Conservation (phyloP, 805 yeast genomes). For the Hanseniaspora mollemarum region DNA sequence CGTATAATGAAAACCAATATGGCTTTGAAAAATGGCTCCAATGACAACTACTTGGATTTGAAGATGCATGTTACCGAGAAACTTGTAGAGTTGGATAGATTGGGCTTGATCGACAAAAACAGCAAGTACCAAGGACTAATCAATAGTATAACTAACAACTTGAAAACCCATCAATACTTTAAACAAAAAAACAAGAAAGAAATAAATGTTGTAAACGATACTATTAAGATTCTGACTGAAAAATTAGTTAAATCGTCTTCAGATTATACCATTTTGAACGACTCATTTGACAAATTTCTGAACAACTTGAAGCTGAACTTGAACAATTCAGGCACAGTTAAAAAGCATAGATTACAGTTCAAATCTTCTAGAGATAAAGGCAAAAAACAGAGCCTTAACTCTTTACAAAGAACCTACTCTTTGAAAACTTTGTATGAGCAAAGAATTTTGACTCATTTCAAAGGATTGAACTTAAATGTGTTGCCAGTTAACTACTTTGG, state of each 20-base stretch:
- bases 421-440: constrained; percentile 65
- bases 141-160: constrained; percentile 75
- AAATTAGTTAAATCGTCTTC: constrained; percentile 36
- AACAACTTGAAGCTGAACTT: constrained; percentile 35
- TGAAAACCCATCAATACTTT: constrained; percentile 45
- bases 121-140: constrained; percentile 68
- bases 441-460: constrained; percentile 50
- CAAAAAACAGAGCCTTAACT: constrained; percentile 70
- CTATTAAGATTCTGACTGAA: constrained; percentile 36
- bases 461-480: constrained; percentile 38
- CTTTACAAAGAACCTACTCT: constrained; percentile 35
- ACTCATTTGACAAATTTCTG: constrained; percentile 42
- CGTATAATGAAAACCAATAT: constrained; percentile 20
- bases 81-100: constrained; percentile 60
- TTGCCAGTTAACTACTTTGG: constrained; percentile 32
- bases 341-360: constrained; percentile 60
- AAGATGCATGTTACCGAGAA: constrained; percentile 66
- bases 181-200: constrained; percentile 39
- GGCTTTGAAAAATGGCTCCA: constrained; percentile 1
- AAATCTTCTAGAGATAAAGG: constrained; percentile 52
- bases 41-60: constrained; percentile 52
- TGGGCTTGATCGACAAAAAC: constrained; percentile 51
- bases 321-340: constrained; percentile 32
- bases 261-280: constrained; percentile 35
- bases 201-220: constrained; percentile 35